A percentile compares a stretch with the other conserved stretches of the same genome.
phyloP scores from a whole-genome alignment of 345 rosid species.

The Eucalyptus marginata region DNA sequence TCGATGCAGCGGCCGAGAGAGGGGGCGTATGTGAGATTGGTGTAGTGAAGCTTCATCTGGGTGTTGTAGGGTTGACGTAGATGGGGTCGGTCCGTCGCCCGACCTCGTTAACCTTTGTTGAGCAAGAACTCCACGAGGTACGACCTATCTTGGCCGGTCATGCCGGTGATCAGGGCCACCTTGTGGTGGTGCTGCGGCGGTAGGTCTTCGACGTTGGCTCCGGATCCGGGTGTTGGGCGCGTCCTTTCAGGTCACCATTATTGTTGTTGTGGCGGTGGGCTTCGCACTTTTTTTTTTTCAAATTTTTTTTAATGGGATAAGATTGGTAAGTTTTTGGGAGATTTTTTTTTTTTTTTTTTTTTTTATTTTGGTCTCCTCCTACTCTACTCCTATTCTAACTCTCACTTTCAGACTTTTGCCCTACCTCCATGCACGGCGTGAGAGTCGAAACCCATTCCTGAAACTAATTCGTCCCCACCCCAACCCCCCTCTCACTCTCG shows the following conservation, averaged over 20 bases:
- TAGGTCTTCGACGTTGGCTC: slow-evolving; percentile 4
- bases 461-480: no score
- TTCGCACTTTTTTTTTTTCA: neutral
- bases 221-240: slow-evolving; percentile 2
- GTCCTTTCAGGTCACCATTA: neutral
- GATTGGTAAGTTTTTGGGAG: neutral
- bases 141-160: slow-evolving; percentile 82
- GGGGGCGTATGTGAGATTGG: slow-evolving; percentile 35
- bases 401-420: no score
- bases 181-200: neutral
- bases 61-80: slow-evolving; percentile 66
- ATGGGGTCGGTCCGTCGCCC: slow-evolving; percentile 36
- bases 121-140: slow-evolving; percentile 80
- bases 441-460: no score
- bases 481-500: no score
- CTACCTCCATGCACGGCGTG: no score
- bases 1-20: slow-evolving; percentile 91
- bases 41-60: slow-evolving; percentile 21
- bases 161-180: slow-evolving; percentile 65
- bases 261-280: neutral
- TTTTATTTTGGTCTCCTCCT: no score
- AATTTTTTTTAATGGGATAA: neutral
- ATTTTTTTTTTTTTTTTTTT: no score
- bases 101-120: slow-evolving; percentile 58
- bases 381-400: no score